Percentiles rank a stretch among this genome's conserved stretches.
Conservation (phyloP, 352 stramenopile genomes). For the Peronospora farinosa region DNA sequence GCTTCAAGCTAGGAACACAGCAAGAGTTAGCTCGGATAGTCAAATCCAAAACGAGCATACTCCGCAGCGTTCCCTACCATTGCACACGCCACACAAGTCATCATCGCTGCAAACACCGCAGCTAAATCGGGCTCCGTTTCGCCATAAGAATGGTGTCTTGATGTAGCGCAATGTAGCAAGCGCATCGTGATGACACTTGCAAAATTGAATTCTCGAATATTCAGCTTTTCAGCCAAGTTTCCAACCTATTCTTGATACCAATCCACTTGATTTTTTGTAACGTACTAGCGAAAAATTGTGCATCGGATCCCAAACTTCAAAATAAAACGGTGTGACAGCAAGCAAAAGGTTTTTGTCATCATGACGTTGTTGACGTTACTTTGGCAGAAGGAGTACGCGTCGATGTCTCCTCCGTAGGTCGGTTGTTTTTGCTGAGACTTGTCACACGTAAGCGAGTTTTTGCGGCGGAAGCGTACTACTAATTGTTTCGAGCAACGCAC, state of each 20-base stretch:
- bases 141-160: constrained; percentile 68
- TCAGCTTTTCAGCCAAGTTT: constrained; percentile 52
- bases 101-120: constrained; percentile 74
- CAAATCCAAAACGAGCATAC: neutral
- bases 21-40: constrained; percentile 1
- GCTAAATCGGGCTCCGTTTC: constrained; percentile 80
- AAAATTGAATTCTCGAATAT: constrained; percentile 78
- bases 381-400: constrained; percentile 77
- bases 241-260: no score
- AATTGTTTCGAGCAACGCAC: constrained; percentile 80
- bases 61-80: constrained; percentile 29
- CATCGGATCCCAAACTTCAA: neutral
- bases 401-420: constrained; percentile 78
- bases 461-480: constrained; percentile 59
- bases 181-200: constrained; percentile 69
- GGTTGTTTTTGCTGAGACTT: constrained; percentile 35
- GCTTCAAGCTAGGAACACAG: constrained; percentile 12
- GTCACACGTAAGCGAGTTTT: constrained; percentile 53
- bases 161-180: constrained; percentile 65
- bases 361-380: constrained; percentile 56
- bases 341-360: constrained; percentile 41
- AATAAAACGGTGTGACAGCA: constrained; percentile 15
- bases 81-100: constrained; percentile 56
- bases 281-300: constrained; percentile 32
- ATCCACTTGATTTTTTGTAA: constrained; percentile 33